Evolutionary conservation across 2,329 filamentous ascomycete genomes (phyloP).

Genomic region (Pestalotiopsis sp.): DNA sequence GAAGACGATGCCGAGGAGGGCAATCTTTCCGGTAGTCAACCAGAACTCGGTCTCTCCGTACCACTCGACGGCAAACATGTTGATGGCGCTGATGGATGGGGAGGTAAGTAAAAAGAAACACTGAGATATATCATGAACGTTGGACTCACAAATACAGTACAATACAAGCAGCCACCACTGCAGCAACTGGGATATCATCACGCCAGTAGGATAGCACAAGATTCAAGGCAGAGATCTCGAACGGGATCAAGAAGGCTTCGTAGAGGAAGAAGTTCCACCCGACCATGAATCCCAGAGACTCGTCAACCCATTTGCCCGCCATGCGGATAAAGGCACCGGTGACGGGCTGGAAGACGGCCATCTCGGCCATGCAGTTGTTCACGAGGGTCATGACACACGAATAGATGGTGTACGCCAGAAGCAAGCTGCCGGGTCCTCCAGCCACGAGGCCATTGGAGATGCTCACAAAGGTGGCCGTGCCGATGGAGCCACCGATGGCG

Average conservation of each 20-base stretch:
- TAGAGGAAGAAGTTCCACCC: constrained; percentile 47
- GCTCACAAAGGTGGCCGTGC: constrained; percentile 57
- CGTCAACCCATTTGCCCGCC: constrained; percentile 66
- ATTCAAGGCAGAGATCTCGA: constrained; percentile 42
- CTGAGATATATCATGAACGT: not conserved
- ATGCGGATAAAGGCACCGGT: constrained; percentile 66
- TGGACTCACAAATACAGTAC: constrained; percentile 35
- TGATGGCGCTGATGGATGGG: constrained; percentile 24
- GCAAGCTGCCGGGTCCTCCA: constrained; percentile 48
- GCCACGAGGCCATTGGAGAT: constrained; percentile 54
- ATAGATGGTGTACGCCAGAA: constrained; percentile 59
- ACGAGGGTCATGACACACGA: constrained; percentile 57
- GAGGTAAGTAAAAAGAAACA: not conserved
- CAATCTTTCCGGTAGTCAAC: constrained; percentile 63
- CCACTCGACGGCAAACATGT: constrained; percentile 32
- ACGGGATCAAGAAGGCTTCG: constrained; percentile 41
- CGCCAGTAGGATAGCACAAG: constrained; percentile 48
- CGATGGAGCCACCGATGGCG: constrained; percentile 56
- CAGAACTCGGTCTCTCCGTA: constrained; percentile 69
- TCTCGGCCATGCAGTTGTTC: constrained; percentile 68
- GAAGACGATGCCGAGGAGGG: constrained; percentile 69
- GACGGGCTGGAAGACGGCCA: constrained; percentile 64
- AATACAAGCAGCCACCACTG: constrained; percentile 43
- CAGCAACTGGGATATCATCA: constrained; percentile 44
- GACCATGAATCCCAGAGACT: constrained; percentile 60